Base-by-base conservation (phyloP, 495 filamentous ascomycete species). In the Physcia stellaris region DNA sequence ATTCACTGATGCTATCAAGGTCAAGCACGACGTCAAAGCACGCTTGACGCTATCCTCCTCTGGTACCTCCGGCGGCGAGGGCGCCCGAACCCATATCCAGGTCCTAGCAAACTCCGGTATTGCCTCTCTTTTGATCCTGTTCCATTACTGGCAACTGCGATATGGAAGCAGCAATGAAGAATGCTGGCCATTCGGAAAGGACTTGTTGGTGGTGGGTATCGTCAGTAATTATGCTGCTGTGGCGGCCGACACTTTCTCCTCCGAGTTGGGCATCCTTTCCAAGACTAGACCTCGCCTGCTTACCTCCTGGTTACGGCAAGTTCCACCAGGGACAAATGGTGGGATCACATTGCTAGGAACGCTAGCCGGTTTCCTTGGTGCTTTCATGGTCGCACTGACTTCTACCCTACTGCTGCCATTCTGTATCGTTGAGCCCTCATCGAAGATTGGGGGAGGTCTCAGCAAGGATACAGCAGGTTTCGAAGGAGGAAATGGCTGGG, bases 171-270 rank as follows among this genome's bases (percentile, higher is more conserved):
- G 37, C 12, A 26, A 33, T 13, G 35, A 43, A 37, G 20, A 41
- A 34, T 51, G 61, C 41, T 64, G 62, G 57, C 28, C 39, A n/a
- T 49, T 46, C 32, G 49, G 49, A 6, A 56, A 50, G 31, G 71
- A 75, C 56, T 44, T 75, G 17, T 43, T 77, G 26, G 59, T 72
- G 19, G 63, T 75, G 9, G 74, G 74, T 6, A 68, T 77, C 32
- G 66, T 78, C 41, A 47, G 58, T 30, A 83, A 96, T 61, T 98
- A 98, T 46, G 90, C 85, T 23, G 82, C 84, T 18, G 83, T 88
- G 16, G 77, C 86, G 10, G 81, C 90, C 21, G 90, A 98, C 53
- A 98, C 90, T 4, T 92, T 94, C 59, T 86, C 81, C 39, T 95
- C 87, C 10, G 90, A 98, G 59, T 75, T 96, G 11, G 90, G 90